Evolutionary conservation across 176 grass and related monocot species (phyloP).

Genomic region (Oryza coarctata): DNA sequence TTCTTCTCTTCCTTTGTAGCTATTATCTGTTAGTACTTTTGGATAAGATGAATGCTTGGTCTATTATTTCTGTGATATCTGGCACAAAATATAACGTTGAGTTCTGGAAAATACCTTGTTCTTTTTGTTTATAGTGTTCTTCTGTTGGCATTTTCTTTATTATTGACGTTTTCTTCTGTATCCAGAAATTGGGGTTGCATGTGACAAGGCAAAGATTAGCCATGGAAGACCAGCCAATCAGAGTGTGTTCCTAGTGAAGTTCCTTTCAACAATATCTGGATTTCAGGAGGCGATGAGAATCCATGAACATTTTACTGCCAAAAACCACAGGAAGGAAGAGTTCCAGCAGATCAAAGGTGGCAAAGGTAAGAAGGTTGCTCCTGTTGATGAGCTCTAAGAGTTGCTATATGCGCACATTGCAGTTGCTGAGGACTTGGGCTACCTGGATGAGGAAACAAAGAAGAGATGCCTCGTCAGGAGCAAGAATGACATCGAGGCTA

Average conservation of each 20-base stretch:
- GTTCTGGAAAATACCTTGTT: background rate
- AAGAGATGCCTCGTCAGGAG: constrained; percentile 68
- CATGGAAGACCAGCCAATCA: constrained; percentile 52
- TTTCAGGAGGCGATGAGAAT: constrained; percentile 72
- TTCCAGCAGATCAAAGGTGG: constrained; percentile 36
- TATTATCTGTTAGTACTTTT: background rate
- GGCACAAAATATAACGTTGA: background rate
- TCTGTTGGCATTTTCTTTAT: background rate
- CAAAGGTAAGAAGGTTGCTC: constrained; percentile 34
- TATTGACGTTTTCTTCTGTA: constrained; percentile 12
- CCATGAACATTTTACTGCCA: constrained; percentile 47
- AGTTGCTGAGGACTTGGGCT: constrained; percentile 59
- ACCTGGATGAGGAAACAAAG: constrained; percentile 59
- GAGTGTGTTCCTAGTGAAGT: constrained; percentile 66
- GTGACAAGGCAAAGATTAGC: constrained; percentile 47
- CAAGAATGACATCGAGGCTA: constrained; percentile 69
- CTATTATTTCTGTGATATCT: background rate
- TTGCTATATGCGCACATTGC: constrained; percentile 61
- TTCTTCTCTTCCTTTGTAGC: background rate
- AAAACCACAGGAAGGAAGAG: constrained; percentile 65
- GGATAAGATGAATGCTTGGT: background rate
- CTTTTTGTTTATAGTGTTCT: background rate
- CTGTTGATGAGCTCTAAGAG: constrained; percentile 42
- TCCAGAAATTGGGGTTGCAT: constrained; percentile 60
- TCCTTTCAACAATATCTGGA: constrained; percentile 66